phyloP scores from a whole-genome alignment of 2,329 filamentous ascomycete genomes.

The Colletotrichum somersetense region DNA sequence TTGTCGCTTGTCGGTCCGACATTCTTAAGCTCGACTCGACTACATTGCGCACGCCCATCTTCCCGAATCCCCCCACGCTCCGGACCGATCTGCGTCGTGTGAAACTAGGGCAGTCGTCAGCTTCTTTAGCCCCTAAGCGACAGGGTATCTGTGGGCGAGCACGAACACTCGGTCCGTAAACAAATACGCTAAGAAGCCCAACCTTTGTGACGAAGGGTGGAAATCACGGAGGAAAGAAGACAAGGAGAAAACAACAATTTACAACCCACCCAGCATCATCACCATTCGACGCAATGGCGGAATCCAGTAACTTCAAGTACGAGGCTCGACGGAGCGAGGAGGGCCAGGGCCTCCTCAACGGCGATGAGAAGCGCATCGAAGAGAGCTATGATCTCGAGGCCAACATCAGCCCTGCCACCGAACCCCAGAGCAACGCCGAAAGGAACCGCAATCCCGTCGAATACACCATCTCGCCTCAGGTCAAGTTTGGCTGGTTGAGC shows the following conservation, averaged over 20 bases:
- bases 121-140: constrained; percentile 22
- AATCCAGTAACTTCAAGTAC: constrained; percentile 42
- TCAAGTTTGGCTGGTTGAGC: constrained; percentile 64
- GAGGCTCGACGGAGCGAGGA: constrained; percentile 42
- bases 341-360: constrained; percentile 42
- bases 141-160: constrained; percentile 21
- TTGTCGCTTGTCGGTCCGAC: constrained; percentile 22
- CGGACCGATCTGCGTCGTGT: constrained; percentile 37
- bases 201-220: constrained; percentile 23
- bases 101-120: constrained; percentile 37
- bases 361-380: constrained; percentile 42
- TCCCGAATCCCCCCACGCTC: constrained; percentile 25
- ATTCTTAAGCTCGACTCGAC: constrained; percentile 37
- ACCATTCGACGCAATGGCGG: constrained; percentile 34
- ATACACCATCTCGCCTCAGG: constrained; percentile 58
- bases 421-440: constrained; percentile 30
- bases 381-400: constrained; percentile 43
- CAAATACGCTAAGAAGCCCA: constrained; percentile 28
- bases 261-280: not conserved
- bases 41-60: constrained; percentile 28
- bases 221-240: not conserved
- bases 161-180: constrained; percentile 31
- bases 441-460: constrained; percentile 47
- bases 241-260: not conserved
- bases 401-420: constrained; percentile 28